Base-by-base conservation (phyloP, 305 asterid genomes). In the Solanum chacoense region DNA sequence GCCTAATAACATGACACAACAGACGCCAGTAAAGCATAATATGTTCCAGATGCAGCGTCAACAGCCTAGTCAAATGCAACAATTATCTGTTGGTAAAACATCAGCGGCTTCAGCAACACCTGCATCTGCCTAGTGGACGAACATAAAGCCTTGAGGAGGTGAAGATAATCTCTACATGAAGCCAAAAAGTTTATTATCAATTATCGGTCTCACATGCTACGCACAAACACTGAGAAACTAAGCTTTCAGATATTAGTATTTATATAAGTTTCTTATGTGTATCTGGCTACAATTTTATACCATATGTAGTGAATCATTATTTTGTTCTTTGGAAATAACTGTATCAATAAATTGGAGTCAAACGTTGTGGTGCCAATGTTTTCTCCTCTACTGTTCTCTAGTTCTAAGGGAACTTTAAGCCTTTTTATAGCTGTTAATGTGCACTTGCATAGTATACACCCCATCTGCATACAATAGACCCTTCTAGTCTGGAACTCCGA, bases 81-180 rank as follows among this genome's bases (percentile, higher is more conserved):
- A 91, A 83, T 73, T 90, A 67, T 90, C 95, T 14, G 90, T 87
- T 84, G 88, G 94, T 63, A 91, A 87, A 69, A 40, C 93, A 4
- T 37, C 95, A 4, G 91, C 95, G 8, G n/a, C 93, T 87, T 86
- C 93, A 72, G 89, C 95, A 77, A 90, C 94, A 32, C 94, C 94
- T n/a, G 87, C 96, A 80, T 94, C 92, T 0, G 94, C 93, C 50
- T 92, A 92, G 91, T 42, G 18, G 83, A 16, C 7, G 6, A 88
- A 71, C 11, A 36, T 80, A 86, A 6, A 81, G 45, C 34, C 24
- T 31, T 36, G 63, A 22, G 59, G 84, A 36, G 79, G 29, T 2
- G 75, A 63, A 71, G 42, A 45, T 84, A 14, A 22, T 32, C 45
- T 42, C 26, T 84, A 84, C 28, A 20, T 31, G 87, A 84, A 31